These are phyloP conservation scores for Aspergillus candidus DNA, from an alignment of 2,329 filamentous ascomycete genomes.

Conservation along the genomic window DNA sequence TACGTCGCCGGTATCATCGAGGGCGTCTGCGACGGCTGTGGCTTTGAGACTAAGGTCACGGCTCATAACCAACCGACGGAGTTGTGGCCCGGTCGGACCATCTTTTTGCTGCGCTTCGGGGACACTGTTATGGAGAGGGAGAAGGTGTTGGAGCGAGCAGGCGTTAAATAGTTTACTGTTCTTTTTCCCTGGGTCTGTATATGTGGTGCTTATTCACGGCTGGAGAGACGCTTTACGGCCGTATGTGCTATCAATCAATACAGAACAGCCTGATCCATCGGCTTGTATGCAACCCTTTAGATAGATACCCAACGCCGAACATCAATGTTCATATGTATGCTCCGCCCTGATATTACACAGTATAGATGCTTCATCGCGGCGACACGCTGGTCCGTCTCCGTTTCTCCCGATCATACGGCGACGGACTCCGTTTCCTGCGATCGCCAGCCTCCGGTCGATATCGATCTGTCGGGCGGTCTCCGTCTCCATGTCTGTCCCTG, in stretches of 20 bases:
- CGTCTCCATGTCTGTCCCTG: constrained; percentile 13
- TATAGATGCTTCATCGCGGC: no score
- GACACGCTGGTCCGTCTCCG: constrained; percentile 25
- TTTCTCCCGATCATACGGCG: constrained; percentile 39
- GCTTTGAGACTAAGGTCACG: constrained; percentile 80
- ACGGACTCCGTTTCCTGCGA: constrained; percentile 38
- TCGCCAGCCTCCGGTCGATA: constrained; percentile 38
- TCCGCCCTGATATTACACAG: no score
- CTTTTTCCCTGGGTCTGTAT: background rate
- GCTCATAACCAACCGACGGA: constrained; percentile 72
- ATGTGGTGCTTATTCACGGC: no score
- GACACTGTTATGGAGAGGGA: constrained; percentile 89
- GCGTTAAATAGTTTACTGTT: constrained; percentile 37
- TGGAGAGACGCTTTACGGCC: no score
- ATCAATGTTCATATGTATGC: no score
- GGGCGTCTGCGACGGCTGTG: constrained; percentile 88
- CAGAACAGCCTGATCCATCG: constrained; percentile 5
- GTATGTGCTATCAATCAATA: constrained; percentile 5
- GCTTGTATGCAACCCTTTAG: constrained; percentile 5
- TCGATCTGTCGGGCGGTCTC: constrained; percentile 43
- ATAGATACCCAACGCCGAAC: no score
- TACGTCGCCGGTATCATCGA: constrained; percentile 94
- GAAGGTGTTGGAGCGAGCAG: constrained; percentile 64
- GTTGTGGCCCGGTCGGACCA: constrained; percentile 94
- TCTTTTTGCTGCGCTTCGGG: constrained; percentile 90